A percentile compares a stretch with the other conserved stretches of the same genome.
Conservation (phyloP, 2,329 filamentous ascomycete species). For the Didymosphaeria variabile region DNA sequence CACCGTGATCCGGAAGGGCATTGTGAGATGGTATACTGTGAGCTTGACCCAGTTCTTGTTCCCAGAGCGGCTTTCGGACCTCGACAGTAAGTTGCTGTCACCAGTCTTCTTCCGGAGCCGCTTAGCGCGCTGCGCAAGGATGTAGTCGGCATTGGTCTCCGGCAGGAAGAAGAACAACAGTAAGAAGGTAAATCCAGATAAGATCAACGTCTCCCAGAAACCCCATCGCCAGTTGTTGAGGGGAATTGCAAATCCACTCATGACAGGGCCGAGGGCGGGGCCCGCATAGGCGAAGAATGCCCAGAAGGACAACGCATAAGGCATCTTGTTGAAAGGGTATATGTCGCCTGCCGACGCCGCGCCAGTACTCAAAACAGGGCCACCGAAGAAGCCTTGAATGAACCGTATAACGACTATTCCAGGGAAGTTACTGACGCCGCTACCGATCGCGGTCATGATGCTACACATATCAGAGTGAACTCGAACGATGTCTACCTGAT, state of each 20-base stretch:
- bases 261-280: constrained; percentile 34
- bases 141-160: constrained; percentile 33
- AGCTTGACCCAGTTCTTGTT: constrained; percentile 58
- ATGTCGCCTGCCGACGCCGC: constrained; percentile 34
- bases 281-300: constrained; percentile 42
- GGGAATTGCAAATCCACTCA: constrained; percentile 31
- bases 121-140: constrained; percentile 34
- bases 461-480: too few relatives aligned
- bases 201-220: constrained; percentile 36
- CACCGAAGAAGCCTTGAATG: constrained; percentile 36
- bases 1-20: constrained; percentile 57
- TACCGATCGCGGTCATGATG: constrained; percentile 69
- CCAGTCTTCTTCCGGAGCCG: constrained; percentile 55
- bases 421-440: constrained; percentile 66
- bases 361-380: constrained; percentile 34
- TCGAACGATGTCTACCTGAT: too few relatives aligned
- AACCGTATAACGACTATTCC: constrained; percentile 63
- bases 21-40: constrained; percentile 10
- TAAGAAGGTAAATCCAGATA: constrained; percentile 31
- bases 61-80: constrained; percentile 42
- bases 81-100: constrained; percentile 10
- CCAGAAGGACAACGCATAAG: constrained; percentile 49
- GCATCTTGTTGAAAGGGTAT: constrained; percentile 45
- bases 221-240: constrained; percentile 36
- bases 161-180: constrained; percentile 35